These are phyloP conservation scores for Neopestalotiopsis clavispora DNA, from an alignment of 2,329 filamentous ascomycete species.

Conservation along the genomic window DNA sequence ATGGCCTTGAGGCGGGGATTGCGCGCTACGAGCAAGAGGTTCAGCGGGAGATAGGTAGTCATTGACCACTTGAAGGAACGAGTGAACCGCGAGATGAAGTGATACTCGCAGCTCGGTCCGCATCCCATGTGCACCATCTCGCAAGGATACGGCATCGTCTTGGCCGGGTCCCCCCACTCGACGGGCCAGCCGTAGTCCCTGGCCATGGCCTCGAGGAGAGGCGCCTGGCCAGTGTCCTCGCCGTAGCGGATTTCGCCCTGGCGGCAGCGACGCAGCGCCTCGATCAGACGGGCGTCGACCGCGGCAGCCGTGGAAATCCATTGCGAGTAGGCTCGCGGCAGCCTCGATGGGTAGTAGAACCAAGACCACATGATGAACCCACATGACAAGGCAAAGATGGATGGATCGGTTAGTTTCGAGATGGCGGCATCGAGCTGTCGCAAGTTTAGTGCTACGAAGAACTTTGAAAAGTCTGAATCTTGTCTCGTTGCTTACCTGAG, in stretches of 20 bases:
- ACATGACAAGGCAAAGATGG: constrained; percentile 73
- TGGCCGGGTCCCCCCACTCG: constrained; percentile 74
- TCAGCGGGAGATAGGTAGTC: constrained; percentile 77
- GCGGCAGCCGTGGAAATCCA: constrained; percentile 82
- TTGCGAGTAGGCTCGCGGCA: constrained; percentile 76
- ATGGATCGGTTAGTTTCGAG: constrained; percentile 62
- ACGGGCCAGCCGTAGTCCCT: constrained; percentile 70
- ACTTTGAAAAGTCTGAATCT: background rate
- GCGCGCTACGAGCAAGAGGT: constrained; percentile 65
- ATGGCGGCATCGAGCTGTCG: constrained; percentile 44
- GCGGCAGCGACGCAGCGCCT: constrained; percentile 72
- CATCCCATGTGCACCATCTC: constrained; percentile 83
- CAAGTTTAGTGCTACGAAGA: constrained; percentile 24
- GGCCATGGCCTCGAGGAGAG: constrained; percentile 74
- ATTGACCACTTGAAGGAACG: constrained; percentile 76
- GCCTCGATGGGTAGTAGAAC: constrained; percentile 75
- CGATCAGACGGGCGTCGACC: constrained; percentile 75
- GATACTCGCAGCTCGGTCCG: constrained; percentile 75
- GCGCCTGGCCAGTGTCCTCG: constrained; percentile 71
- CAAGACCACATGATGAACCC: constrained; percentile 88
- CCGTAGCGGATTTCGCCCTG: constrained; percentile 72
- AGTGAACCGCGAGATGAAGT: constrained; percentile 71
- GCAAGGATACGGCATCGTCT: constrained; percentile 76
- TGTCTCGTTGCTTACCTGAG: constrained; percentile 49
- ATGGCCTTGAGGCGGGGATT: constrained; percentile 52